These are phyloP conservation scores for Fusarium coicis DNA, from an alignment of 2,329 filamentous ascomycete genomes.

Conservation along the genomic window DNA sequence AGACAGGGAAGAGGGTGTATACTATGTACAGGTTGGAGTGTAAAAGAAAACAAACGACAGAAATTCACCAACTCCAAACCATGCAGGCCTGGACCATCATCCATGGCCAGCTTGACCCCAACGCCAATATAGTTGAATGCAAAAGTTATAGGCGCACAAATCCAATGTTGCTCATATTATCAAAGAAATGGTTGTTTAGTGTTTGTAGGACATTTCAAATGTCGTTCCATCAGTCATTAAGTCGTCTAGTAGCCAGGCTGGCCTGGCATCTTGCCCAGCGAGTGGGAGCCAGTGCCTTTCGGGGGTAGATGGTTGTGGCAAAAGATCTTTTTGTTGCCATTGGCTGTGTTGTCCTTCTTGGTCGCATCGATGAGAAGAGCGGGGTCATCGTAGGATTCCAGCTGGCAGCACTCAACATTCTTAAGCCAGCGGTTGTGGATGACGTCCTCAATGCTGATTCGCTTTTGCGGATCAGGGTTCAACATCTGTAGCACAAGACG, in stretches of 20 bases:
- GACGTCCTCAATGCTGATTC: conserved; percentile 75
- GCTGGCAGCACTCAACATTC: conserved; percentile 81
- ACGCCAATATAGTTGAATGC: conserved; percentile 41
- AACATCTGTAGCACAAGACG: conserved; percentile 83
- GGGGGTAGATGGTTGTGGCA: conserved; percentile 68
- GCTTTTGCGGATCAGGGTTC: conserved; percentile 77
- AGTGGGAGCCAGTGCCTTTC: conserved; percentile 57
- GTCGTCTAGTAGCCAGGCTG: conserved; percentile 61
- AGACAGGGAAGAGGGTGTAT: conserved; percentile 11
- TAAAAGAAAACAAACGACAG: conserved; percentile 27
- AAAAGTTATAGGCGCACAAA: conserved; percentile 4
- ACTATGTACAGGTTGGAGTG: conserved; percentile 29
- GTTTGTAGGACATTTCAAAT: conserved; percentile 20
- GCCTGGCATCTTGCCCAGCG: conserved; percentile 67
- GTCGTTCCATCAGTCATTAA: conserved; percentile 32
- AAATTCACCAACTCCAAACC: conserved; percentile 41
- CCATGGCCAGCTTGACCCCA: conserved; percentile 32
- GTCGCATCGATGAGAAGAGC: conserved; percentile 70
- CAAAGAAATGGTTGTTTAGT: conserved; percentile 10
- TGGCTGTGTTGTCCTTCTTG: conserved; percentile 61
- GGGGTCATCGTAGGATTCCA: conserved; percentile 75
- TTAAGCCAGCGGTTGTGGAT: conserved; percentile 78
- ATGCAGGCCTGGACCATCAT: conserved; percentile 31
- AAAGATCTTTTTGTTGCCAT: conserved; percentile 62
- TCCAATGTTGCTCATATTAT: conserved; percentile 3